Conservation (phyloP, 1,284 basidiomycete genomes). For the Neolentinus lepideus region DNA sequence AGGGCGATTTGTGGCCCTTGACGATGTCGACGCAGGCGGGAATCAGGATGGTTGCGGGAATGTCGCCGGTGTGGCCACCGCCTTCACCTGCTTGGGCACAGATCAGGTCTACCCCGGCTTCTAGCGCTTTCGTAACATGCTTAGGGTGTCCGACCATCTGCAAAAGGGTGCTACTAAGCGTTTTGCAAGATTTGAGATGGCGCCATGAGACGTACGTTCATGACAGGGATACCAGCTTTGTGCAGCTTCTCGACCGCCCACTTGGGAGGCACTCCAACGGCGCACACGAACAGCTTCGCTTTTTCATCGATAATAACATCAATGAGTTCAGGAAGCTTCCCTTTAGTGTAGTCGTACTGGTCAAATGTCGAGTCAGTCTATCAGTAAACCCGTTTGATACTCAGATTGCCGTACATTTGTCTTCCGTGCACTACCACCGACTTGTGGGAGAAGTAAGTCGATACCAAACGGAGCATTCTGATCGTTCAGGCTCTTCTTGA, state of each 20-base stretch:
- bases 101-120: conserved; percentile 79
- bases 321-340: conserved; percentile 71
- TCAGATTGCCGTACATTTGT: conserved; percentile 58
- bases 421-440: conserved; percentile 77
- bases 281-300: conserved; percentile 78
- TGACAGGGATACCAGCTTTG: conserved; percentile 72
- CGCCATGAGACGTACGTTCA: conserved; percentile 53
- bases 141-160: conserved; percentile 88
- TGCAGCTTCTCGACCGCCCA: conserved; percentile 75
- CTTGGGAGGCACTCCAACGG: conserved; percentile 78
- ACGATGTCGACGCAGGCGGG: conserved; percentile 83
- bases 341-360: conserved; percentile 77
- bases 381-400: neutral
- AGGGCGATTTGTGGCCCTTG: conserved; percentile 65
- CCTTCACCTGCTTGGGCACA: conserved; percentile 87
- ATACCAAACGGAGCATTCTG: conserved; percentile 80
- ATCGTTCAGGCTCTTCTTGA: conserved; percentile 67
- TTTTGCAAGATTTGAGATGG: neutral
- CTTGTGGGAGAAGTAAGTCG: conserved; percentile 78
- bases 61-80: conserved; percentile 78
- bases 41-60: conserved; percentile 67
- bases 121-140: conserved; percentile 77
- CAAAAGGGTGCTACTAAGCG: neutral
- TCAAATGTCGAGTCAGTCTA: conserved; percentile 1
- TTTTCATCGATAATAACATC: conserved; percentile 87